phyloP scores from a whole-genome alignment of 2,329 filamentous ascomycete species.

The Neoscytalidium dimidiatum region DNA sequence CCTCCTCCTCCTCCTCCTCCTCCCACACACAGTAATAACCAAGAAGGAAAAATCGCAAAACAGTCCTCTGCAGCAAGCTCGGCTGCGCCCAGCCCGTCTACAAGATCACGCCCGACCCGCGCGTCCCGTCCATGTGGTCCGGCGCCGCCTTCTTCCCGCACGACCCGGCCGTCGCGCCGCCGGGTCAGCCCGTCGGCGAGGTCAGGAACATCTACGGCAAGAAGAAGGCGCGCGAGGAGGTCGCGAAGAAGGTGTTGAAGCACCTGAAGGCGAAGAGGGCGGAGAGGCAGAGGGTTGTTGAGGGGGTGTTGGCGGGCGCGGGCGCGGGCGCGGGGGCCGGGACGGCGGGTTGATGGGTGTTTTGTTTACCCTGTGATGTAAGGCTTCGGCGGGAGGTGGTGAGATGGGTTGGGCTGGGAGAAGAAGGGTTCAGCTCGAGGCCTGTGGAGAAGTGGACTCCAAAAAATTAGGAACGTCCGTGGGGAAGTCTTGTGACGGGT shows the following conservation, averaged over 20 bases:
- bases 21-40: background rate
- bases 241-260: slow-evolving; percentile 44
- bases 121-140: slow-evolving; percentile 33
- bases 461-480: too few species aligned
- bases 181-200: slow-evolving; percentile 45
- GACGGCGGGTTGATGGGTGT: background rate
- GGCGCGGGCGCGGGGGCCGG: background rate
- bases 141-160: slow-evolving; percentile 38
- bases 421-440: too few species aligned
- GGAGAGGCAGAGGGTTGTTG: slow-evolving; percentile 25
- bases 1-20: background rate
- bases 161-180: slow-evolving; percentile 18
- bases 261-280: slow-evolving; percentile 40
- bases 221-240: slow-evolving; percentile 52
- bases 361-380: too few species aligned
- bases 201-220: slow-evolving; percentile 48
- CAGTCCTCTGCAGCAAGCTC: slow-evolving; percentile 18
- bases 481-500: background rate
- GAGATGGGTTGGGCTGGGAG: too few species aligned
- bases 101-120: slow-evolving; percentile 8
- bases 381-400: background rate
- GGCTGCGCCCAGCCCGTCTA: slow-evolving; percentile 16
- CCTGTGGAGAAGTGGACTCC: too few species aligned
- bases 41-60: background rate
- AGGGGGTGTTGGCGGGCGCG: slow-evolving; percentile 19